Percentiles rank a stretch among this genome's conserved stretches.
phyloP scores from a whole-genome alignment of 2,329 filamentous ascomycete genomes.

The Aureobasidium sp. region DNA sequence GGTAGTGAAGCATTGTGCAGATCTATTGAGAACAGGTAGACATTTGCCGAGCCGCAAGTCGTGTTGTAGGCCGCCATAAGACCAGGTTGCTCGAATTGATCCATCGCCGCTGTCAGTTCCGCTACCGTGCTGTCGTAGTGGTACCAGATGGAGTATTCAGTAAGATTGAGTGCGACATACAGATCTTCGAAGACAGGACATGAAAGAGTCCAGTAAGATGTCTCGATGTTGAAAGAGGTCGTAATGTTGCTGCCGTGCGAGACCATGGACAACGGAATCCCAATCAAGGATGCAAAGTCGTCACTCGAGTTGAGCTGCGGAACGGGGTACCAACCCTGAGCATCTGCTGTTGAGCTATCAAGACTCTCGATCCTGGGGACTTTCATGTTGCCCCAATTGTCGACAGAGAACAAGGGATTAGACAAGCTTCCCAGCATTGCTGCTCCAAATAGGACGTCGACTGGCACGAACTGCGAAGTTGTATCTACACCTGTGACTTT shows the following conservation, averaged over 20 bases:
- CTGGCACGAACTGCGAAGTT: neutral
- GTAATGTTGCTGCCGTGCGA: neutral
- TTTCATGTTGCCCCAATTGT: neutral
- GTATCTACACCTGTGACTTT: neutral
- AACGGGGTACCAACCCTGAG: neutral
- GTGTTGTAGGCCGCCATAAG: neutral
- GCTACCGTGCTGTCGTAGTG: neutral
- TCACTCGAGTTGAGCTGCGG: neutral
- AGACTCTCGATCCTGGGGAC: neutral
- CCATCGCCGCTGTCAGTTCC: neutral
- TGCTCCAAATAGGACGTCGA: neutral
- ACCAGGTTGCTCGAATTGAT: neutral
- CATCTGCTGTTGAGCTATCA: neutral
- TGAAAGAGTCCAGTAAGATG: neutral
- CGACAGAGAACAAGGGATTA: neutral
- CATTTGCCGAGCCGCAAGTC: too few species aligned
- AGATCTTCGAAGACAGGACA: neutral
- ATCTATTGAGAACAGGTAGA: neutral
- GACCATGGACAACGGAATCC: neutral
- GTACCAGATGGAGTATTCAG: neutral
- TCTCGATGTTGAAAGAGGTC: neutral
- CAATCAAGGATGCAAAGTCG: neutral
- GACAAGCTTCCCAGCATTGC: neutral
- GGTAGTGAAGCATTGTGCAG: neutral
- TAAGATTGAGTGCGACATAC: neutral